Base-by-base conservation (phyloP, 1,284 basidiomycete genomes). In the Abortiporus biennis region DNA sequence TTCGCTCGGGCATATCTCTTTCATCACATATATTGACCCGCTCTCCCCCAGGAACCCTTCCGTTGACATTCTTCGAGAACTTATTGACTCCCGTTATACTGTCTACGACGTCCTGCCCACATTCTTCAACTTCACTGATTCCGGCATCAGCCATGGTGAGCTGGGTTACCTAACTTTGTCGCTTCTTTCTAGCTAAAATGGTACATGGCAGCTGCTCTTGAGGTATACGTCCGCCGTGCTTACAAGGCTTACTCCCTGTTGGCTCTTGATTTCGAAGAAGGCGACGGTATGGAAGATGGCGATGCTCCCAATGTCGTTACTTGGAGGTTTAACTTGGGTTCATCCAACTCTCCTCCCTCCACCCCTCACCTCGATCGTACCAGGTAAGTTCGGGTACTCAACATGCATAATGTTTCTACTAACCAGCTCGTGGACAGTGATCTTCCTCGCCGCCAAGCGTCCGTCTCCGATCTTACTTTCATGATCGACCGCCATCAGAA, bases 81-180 rank as follows among this genome's bases (percentile, higher is more conserved):
- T 99, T 35, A 91, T 88, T 51, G 96, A 99, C 68, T 97, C 93
- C 21, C 80, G 91, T 46, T 96, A 94, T 70, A 95, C 92, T 17
- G 94, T 99, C 23, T 99, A 88, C 65, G 95, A 99, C 59, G 96
- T 99, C 9, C 76, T 99, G 44, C 91, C 93, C 13, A 78, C 89
- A 11, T 99, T 99, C 78, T 99, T 98, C 76, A 82, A 80, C 49
- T 86, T 93, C 59, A 63, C 74, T 24, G 92, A 97, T 55, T 76
- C 83, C 38, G 85, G 85, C 74, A 79, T 98, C 47, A 79, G 83
- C 20, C 78, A 96, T 36, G 84, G 87, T 88, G 47, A 38, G 78
- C 61, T 9, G 30, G n/a, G n/a, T 36, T 15, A 39, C 22, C 19
- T 9, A 22, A 38, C 41, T 2, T 21, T 20, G 30, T 27, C 42